These are phyloP conservation scores for Penicillium longicatenatum DNA, from an alignment of 495 filamentous ascomycete genomes.

Conservation along the genomic window DNA sequence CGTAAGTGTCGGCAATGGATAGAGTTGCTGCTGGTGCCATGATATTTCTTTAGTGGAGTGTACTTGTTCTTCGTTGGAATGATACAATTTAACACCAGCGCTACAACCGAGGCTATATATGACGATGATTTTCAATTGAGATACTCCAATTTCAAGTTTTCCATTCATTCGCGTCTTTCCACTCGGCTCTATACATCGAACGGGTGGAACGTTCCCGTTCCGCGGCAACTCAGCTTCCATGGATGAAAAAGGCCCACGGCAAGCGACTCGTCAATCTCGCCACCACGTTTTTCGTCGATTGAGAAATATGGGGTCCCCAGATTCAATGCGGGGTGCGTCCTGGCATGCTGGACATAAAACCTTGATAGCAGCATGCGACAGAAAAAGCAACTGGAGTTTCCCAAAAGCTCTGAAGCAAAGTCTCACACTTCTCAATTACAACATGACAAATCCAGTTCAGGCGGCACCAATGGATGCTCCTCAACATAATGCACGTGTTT, in stretches of 20 bases:
- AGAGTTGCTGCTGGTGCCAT: background rate
- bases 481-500: constrained; percentile 16
- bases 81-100: background rate
- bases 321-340: background rate
- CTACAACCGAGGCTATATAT: background rate
- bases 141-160: background rate
- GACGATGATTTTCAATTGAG: background rate
- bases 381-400: background rate
- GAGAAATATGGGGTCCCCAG: constrained; percentile 2
- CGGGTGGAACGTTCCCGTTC: background rate
- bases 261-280: background rate
- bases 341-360: background rate
- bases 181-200: background rate
- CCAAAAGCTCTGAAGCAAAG: background rate
- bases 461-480: background rate
- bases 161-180: background rate
- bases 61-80: background rate
- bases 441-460: background rate
- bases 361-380: background rate
- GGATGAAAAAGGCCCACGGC: constrained; percentile 1
- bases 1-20: background rate
- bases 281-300: background rate
- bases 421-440: background rate
- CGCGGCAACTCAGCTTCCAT: constrained; percentile 12
- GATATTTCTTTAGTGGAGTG: background rate